These are phyloP conservation scores for Penicillium canariense DNA, from an alignment of 495 filamentous ascomycete genomes.

Conservation along the genomic window DNA sequence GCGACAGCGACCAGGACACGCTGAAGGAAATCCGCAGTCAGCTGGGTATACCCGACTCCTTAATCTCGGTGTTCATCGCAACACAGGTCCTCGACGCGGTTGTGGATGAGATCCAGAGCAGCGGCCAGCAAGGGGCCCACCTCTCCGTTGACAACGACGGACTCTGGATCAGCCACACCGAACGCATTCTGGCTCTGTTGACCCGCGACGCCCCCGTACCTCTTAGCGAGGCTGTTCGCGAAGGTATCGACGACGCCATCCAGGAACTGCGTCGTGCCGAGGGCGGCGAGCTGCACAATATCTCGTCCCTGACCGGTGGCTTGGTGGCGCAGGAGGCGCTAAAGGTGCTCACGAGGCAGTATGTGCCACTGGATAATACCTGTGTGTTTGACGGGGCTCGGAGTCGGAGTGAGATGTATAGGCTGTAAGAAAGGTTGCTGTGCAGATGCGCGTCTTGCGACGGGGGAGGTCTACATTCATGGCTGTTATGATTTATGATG, in stretches of 20 bases:
- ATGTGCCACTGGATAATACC: slow-evolving; percentile 90
- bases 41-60: slow-evolving; percentile 49
- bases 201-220: slow-evolving; percentile 50
- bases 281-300: slow-evolving; percentile 90
- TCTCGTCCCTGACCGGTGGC: slow-evolving; percentile 84
- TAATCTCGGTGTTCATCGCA: slow-evolving; percentile 77
- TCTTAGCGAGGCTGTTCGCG: slow-evolving; percentile 32
- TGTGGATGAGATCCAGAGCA: slow-evolving; percentile 39
- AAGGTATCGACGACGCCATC: slow-evolving; percentile 52
- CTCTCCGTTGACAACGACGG: slow-evolving; percentile 35
- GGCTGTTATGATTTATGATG: slow-evolving; percentile 13
- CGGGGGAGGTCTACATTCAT: not conserved
- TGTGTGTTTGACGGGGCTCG: slow-evolving; percentile 88
- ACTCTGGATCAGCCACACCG: slow-evolving; percentile 42
- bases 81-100: slow-evolving; percentile 62
- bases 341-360: slow-evolving; percentile 95
- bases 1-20: slow-evolving; percentile 30
- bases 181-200: slow-evolving; percentile 40
- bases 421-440: slow-evolving; percentile 24
- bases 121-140: not conserved
- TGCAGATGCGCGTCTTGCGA: not conserved
- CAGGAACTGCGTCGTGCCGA: slow-evolving; percentile 71
- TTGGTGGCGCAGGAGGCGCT: slow-evolving; percentile 94
- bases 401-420: slow-evolving; percentile 70
- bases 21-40: slow-evolving; percentile 34